These are phyloP conservation scores for Durusdinium trenchii DNA, from an alignment of 73 alveolate genomes.

Conservation along the genomic window DNA sequence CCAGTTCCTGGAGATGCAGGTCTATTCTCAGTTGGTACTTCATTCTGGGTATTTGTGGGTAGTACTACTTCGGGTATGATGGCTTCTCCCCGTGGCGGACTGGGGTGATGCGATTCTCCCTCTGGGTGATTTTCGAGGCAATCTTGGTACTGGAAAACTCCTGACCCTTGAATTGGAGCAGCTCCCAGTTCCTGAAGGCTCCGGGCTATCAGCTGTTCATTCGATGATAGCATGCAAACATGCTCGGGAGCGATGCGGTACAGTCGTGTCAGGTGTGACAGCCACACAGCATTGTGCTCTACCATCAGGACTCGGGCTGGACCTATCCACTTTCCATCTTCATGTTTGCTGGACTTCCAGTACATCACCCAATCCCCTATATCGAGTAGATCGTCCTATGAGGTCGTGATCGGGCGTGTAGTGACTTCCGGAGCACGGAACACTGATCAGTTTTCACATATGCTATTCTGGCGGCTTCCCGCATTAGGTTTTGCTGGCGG, in stretches of 20 bases:
- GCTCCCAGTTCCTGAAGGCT: too few species aligned
- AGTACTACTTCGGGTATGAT: too few species aligned
- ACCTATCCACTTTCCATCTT: slow-evolving; percentile 4
- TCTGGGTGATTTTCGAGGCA: too few species aligned
- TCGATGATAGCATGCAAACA: neutral
- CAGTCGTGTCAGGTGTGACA: neutral
- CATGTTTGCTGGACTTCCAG: neutral
- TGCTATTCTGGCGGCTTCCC: slow-evolving; percentile 21
- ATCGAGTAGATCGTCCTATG: neutral
- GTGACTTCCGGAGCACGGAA: neutral
- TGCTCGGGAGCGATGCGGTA: slow-evolving; percentile 49
- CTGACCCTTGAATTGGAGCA: neutral
- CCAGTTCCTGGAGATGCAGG: neutral
- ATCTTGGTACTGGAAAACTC: neutral
- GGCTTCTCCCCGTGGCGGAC: neutral
- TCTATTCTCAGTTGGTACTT: too few species aligned
- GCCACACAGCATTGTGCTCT: neutral
- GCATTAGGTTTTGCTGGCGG: neutral
- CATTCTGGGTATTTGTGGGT: too few species aligned
- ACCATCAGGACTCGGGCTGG: slow-evolving; percentile 10
- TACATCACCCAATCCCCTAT: neutral
- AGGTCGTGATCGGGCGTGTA: neutral
- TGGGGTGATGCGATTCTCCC: too few species aligned
- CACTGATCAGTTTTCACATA: neutral
- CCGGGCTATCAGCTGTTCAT: neutral